Conservation (phyloP, 2,329 filamentous ascomycete species). For the Aciculosporium take region DNA sequence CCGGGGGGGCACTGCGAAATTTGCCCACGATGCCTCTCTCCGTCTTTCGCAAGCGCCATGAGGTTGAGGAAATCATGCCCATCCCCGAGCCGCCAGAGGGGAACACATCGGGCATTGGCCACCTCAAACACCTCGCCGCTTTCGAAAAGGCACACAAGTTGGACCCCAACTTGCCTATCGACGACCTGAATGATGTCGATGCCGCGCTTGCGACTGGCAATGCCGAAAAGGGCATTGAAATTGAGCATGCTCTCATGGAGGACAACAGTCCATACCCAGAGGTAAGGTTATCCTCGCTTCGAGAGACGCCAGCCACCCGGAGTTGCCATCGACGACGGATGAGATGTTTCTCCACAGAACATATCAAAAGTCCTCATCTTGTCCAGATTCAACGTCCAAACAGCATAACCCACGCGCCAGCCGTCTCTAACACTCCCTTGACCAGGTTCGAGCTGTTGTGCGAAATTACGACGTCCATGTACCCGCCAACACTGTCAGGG, state of each 20-base stretch:
- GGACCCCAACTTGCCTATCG: constrained; percentile 51
- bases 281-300: constrained; percentile 22
- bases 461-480: constrained; percentile 50
- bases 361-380: too few relatives aligned
- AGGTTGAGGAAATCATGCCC: constrained; percentile 31
- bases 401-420: too few relatives aligned
- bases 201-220: constrained; percentile 39
- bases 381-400: too few relatives aligned
- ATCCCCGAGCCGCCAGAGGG: constrained; percentile 25
- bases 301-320: too few relatives aligned
- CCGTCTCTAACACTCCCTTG: constrained; percentile 1
- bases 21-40: constrained; percentile 17
- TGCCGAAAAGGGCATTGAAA: constrained; percentile 39
- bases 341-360: too few relatives aligned
- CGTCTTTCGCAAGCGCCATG: constrained; percentile 31
- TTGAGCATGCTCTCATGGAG: constrained; percentile 44
- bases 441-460: constrained; percentile 49
- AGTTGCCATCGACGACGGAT: too few relatives aligned
- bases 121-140: constrained; percentile 34
- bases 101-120: constrained; percentile 26
- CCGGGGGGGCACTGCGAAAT: not conserved
- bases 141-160: constrained; percentile 47
- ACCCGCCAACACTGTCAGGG: constrained; percentile 49
- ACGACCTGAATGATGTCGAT: constrained; percentile 46
- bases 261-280: constrained; percentile 56